Evolutionary conservation across 345 rosid species (phyloP).

Genomic region (Eucalyptus virginea): DNA sequence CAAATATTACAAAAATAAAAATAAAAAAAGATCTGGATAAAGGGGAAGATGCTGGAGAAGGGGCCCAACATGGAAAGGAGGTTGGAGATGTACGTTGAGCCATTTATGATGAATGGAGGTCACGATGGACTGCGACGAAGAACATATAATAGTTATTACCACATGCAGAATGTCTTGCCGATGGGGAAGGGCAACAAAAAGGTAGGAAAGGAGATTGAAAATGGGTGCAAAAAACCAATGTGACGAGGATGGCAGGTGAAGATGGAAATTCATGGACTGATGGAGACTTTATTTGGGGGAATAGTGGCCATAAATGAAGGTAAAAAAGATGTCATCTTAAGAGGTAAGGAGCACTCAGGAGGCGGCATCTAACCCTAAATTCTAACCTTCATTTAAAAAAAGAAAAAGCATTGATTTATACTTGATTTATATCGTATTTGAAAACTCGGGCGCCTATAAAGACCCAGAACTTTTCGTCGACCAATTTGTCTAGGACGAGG

Average conservation of each 20-base stretch:
- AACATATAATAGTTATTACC: neutral
- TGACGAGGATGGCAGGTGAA: neutral
- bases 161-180: neutral
- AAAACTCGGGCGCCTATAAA: neutral
- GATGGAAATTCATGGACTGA: neutral
- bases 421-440: neutral
- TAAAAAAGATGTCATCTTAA: neutral
- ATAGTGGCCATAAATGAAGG: neutral
- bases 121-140: too few relatives aligned
- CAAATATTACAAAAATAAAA: neutral
- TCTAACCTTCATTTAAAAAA: too few relatives aligned
- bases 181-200: neutral
- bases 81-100: neutral
- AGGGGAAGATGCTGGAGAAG: neutral
- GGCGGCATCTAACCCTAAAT: neutral
- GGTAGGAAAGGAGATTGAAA: neutral
- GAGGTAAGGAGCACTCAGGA: neutral
- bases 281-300: neutral
- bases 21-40: neutral
- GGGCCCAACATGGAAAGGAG: neutral
- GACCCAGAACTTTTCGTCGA: neutral
- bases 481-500: neutral
- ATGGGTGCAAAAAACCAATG: neutral
- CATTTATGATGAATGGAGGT: neutral
- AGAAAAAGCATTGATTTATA: neutral